Evolutionary conservation across 306 rosid genomes (phyloP), one percentile per base, ranked within the genome.

Genomic region (Trifolium subterraneum): DNA sequence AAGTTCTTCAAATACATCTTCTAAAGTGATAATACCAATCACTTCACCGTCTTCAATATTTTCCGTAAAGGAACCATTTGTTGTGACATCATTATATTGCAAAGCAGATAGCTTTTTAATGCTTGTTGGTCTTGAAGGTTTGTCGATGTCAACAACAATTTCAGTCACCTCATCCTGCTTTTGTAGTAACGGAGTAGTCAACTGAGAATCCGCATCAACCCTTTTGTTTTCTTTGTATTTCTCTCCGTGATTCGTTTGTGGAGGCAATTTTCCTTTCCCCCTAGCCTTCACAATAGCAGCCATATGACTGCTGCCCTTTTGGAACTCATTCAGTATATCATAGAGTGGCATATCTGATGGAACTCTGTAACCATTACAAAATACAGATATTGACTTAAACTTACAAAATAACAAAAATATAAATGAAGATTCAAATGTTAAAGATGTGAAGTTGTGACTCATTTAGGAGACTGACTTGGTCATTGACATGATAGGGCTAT

Each of bases 1-100:
- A 83, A 94, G 99, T 86, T 94, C 99, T 86, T 94, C 99, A 76
- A 94, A 92, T 68, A 94, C 96, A 86, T 94, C 99, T 85, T 94
- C 99, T 29, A 94, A 81, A 58, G 99, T 94, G 87, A 94, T 94
- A 70, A 94, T 92, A 64, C 99, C 99, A 79, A 94, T 84, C 59
- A 94, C 98, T 79, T 95, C 97, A 45, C 93, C 97, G 72, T 90
- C 97, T 80, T 95, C 98, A 22, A 87, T 82, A 81, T 84, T 97
- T 76, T 88, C 96, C 0, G 84, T 68, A 39, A 45, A 54, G 73
- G 74, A 82, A 78, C 79, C 87, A 74, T 64, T 85, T 72, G 67
- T 72, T 35, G 84, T 36, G 6, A 81, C 64, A 60, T 84, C 92
- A 73, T 58, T 78, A 64, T 11, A 76, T 36, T 78, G 84, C 48